A percentile compares a stretch with the other conserved stretches of the same genome.
These are phyloP conservation scores for Picochlorum sp. DNA, from an alignment of 139 green algal species.

Conservation along the genomic window DNA sequence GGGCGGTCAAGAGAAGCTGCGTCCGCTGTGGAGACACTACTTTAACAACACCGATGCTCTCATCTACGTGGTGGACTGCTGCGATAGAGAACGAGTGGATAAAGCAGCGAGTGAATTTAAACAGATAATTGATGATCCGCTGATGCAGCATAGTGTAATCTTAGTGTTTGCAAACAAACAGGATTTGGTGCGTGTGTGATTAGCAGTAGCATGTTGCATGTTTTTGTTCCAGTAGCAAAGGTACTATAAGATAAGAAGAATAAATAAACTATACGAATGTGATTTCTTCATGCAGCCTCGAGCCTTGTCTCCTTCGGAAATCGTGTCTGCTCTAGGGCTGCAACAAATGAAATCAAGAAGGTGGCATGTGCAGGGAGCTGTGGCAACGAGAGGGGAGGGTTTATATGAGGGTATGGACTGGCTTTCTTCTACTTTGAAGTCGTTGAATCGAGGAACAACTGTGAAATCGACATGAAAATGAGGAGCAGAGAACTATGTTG, in stretches of 20 bases:
- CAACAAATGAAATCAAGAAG: constrained; percentile 59
- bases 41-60: constrained; percentile 90
- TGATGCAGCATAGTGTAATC: constrained; percentile 88
- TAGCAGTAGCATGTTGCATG: background rate
- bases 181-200: too few relatives aligned
- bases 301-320: constrained; percentile 61
- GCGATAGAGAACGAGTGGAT: constrained; percentile 83
- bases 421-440: constrained; percentile 31
- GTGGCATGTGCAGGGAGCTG: constrained; percentile 84
- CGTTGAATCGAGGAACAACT: constrained; percentile 8
- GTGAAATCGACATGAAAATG: background rate
- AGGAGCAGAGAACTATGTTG: background rate
- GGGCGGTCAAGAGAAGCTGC: constrained; percentile 90
- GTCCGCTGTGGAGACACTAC: constrained; percentile 91
- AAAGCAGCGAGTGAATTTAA: constrained; percentile 76
- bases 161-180: constrained; percentile 99
- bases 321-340: constrained; percentile 77
- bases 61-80: constrained; percentile 97
- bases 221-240: background rate
- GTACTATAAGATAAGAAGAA: background rate
- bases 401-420: constrained; percentile 94
- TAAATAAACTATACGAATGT: constrained; percentile 14
- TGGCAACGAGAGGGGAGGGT: constrained; percentile 74
- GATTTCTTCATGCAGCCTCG: too few relatives aligned
- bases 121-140: constrained; percentile 80